Evolutionary conservation across 2,329 filamentous ascomycete genomes (phyloP), one percentile per base, ranked within the genome.

Genomic region (Aspergillus sp.): DNA sequence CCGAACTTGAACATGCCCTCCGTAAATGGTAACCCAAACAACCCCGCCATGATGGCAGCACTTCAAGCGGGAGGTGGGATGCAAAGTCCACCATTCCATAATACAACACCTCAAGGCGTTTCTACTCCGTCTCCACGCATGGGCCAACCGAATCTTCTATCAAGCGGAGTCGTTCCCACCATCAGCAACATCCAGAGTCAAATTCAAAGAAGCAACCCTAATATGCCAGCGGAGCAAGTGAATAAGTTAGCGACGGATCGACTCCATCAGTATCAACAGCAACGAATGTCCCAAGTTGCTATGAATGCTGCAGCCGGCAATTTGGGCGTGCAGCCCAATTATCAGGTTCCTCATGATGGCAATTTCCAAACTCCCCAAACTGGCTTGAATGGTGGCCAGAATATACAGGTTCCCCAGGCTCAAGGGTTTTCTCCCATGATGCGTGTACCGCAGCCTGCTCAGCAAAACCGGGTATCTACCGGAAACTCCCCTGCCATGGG

Each of bases 361-460:
- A 75, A 67, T 59, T 76, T 73, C 55, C 72, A 70, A 48, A 64
- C 71, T 9, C 65, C 73, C 43, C 73, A 72, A 56, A 47, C 67
- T 27, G 64, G 64, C 31, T 69, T 76, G 63, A 76, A 73, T 48
- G 71, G 73, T 6, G 66, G 63, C 14, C 60, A 71, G 6, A 69
- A 66, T 17, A 76, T 81, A 68, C 77, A 79, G 58, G 76, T 75
- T 27, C 73, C 77, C 53, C 80, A 82, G 62, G 69, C 78, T 21
- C 80, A 81, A 63, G 73, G 78, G 17, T 83, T 80, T 64, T 81
- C 81, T 37, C 80, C 81, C n/a, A 78, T 82, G 73, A 77, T 83
- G 73, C 76, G 80, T 41, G 78, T 80, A 51, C 77, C 82, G 33
- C 81, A 83, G 63, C 68, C 73, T 17, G 70, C 72, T 37, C 79